Evolutionary conservation across 2,329 filamentous ascomycete species (phyloP), one percentile per base, ranked within the genome.

Genomic region (Colletotrichum liaoningense): DNA sequence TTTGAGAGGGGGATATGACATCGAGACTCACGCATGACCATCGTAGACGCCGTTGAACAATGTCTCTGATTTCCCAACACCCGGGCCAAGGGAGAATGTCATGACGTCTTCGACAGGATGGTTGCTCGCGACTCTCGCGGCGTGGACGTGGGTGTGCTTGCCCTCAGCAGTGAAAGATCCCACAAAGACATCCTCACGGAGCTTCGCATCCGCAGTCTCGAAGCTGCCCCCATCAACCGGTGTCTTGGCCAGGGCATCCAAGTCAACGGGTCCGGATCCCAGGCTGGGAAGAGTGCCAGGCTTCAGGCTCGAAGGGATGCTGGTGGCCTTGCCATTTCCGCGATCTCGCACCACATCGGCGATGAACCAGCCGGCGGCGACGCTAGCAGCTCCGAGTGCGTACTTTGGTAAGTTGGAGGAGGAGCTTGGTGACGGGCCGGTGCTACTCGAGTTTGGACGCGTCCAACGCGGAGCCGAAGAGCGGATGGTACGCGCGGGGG

Each of bases 41-140:
- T 89, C 87, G 64, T 84, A 87, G 11, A 89, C 83, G 8, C 83
- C 84, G 38, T 80, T 79, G 60, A 77, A 84, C 35, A 83, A 57
- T 0, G 80, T 79, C 30, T 76, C 74, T 2, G 64, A 74, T 1
- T 78, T 78, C 1, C 77, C 80, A 0, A 82, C 74, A 0, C 82
- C 82, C 16, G 77, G 76, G 0, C 78, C 82, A 14, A 81, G 59
- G 11, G 77, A 80, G 2, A 81, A 74, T 19, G 79, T 77, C 81
- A 81, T 83, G 26, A 82, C 76, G 38, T 84, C 83, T 73, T 84
- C 83, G 5, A 81, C 78, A 0, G 81, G 82, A 6, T 77, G 67
- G 33, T 84, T 84, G 70, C 82, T 84, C 14, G 81, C 75, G 19
- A 84, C 73, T 3, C 81, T 78, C 24, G 78, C 80, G 19, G 82